Base-by-base conservation (phyloP, 2,329 filamentous ascomycete species). In the Scedosporium boydii region DNA sequence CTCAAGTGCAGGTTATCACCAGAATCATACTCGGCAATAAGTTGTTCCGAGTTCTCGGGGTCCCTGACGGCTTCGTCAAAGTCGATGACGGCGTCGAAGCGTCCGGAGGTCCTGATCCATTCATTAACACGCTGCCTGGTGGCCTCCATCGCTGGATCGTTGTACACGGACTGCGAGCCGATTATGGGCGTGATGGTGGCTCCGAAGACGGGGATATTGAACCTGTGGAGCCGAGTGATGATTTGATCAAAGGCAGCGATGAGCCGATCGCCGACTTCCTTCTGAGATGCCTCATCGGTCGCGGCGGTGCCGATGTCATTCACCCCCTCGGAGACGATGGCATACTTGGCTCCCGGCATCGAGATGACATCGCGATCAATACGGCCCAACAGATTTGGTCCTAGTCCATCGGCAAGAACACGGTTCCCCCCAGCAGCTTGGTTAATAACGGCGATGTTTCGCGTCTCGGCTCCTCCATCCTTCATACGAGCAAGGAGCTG, bases 401-500 rank as follows among this genome's bases (percentile, higher is more conserved):
- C 85, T 0, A 86, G 73, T 0, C 84, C 81, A 66, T 87, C 84
- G 16, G 75, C 71, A 1, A 88, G 77, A 14, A 88, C 75, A 10
- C 84, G 76, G 71, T 88, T 88, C 0, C 85, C 86, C 46, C 85
- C 85, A 0, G 85, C 85, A 5, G 84, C 85, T 69, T 86, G 78
- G 72, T 88, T 87, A 63, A 81, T 72, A 38, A 87, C 71, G 6
- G 78, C 75, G 60, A 86, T 77, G 48, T 72, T 67, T 3, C 67
- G 66, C 12, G 76, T 77, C n/a, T 55, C 51, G 6, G 70, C 65
- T 9, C 68, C 62, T 60, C 74, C 65, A 62, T 74, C 58, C 67
- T 79, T 75, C 68, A 85, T 68, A 56, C 76, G 75, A 9, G 70
- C 67, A 26, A 80, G 73, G 6, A 86, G 74, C 7, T 69, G 69